Evolutionary conservation across 2,329 filamentous ascomycete genomes (phyloP).

Genomic region (Microcera coccophila): DNA sequence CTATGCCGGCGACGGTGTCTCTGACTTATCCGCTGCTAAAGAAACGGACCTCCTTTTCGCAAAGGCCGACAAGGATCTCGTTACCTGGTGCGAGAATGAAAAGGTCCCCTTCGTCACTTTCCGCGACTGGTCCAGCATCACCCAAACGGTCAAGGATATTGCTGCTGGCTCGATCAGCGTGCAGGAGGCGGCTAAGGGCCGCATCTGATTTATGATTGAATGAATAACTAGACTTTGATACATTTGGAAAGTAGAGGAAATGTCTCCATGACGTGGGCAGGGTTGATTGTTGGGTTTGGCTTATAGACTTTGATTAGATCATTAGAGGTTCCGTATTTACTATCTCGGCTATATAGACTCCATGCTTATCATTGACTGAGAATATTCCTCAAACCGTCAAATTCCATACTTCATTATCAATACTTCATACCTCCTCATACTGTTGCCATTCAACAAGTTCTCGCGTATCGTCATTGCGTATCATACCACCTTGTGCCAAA

Average conservation of each 20-base stretch:
- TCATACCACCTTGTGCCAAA: too few relatives aligned
- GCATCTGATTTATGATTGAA: conserved; percentile 25
- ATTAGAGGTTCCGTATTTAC: conserved; percentile 5
- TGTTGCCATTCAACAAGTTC: too few relatives aligned
- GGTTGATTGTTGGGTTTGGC: neutral
- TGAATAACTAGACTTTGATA: conserved; percentile 1
- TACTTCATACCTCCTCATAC: too few relatives aligned
- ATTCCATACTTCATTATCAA: too few relatives aligned
- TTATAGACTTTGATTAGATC: conserved; percentile 13
- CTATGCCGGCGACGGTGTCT: conserved; percentile 93
- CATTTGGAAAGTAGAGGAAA: neutral
- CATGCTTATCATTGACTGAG: too few relatives aligned
- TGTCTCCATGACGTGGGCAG: neutral
- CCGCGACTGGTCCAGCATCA: conserved; percentile 76
- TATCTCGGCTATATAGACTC: neutral
- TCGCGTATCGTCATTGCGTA: neutral
- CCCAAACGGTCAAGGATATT: conserved; percentile 72
- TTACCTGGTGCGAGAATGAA: conserved; percentile 80
- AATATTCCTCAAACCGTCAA: too few relatives aligned
- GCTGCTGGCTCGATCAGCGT: conserved; percentile 67
- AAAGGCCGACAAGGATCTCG: conserved; percentile 84
- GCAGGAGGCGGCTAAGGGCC: conserved; percentile 61
- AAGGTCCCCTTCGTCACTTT: conserved; percentile 86
- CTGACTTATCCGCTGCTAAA: conserved; percentile 83
- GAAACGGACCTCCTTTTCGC: conserved; percentile 94